Evolutionary conservation across 2,329 filamentous ascomycete genomes (phyloP).

Genomic region (Ceratocystis diversiconidia): DNA sequence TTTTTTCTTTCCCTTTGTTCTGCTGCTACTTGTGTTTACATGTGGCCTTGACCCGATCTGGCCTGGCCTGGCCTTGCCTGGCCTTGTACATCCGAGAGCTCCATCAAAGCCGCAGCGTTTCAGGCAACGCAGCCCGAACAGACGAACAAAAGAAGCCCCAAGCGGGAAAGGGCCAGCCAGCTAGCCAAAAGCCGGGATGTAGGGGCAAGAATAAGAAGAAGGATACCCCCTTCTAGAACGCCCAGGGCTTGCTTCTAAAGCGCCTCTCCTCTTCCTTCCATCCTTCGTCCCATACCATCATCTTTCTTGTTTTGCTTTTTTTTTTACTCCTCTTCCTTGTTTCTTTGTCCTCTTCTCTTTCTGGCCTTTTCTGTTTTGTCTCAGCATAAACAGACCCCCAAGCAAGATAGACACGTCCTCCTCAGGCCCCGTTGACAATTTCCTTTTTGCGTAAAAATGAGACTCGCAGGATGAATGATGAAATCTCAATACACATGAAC

Average conservation of each 20-base stretch:
- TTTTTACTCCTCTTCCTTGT: neutral
- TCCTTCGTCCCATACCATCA: neutral
- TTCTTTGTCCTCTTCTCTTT: neutral
- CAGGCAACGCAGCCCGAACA: neutral
- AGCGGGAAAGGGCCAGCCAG: neutral
- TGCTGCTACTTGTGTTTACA: neutral
- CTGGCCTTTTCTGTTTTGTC: neutral
- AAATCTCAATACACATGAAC: neutral
- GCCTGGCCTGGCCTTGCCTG: neutral
- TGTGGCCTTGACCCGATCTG: neutral
- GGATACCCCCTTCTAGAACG: neutral
- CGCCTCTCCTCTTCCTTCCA: neutral
- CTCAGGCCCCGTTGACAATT: neutral
- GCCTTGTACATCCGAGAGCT: slow-evolving; percentile 1
- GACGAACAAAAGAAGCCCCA: neutral
- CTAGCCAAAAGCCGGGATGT: neutral
- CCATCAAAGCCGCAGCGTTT: slow-evolving; percentile 5
- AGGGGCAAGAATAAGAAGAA: neutral
- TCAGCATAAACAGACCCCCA: neutral
- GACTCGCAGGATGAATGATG: neutral
- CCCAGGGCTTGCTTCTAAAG: neutral
- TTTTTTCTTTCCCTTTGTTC: too few species aligned
- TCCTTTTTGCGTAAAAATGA: neutral
- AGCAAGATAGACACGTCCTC: neutral
- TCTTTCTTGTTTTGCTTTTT: neutral